These are phyloP conservation scores for Aethionema arabicum DNA, from an alignment of 345 rosid genomes.

Conservation along the genomic window DNA sequence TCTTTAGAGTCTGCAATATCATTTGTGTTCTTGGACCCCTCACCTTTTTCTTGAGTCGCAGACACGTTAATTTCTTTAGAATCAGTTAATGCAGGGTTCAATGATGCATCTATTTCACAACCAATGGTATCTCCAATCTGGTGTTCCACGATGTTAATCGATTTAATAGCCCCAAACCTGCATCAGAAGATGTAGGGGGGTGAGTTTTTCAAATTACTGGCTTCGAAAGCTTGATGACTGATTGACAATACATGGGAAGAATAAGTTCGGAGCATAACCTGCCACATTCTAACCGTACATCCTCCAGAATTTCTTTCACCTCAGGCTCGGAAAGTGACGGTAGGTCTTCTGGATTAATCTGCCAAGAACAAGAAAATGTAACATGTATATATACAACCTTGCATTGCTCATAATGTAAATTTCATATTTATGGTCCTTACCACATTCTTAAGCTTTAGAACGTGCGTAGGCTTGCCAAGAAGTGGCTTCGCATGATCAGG, in stretches of 20 bases:
- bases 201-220: constrained; percentile 25
- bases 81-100: constrained; percentile 21
- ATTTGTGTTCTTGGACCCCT: constrained; percentile 25
- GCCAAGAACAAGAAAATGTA: constrained; percentile 25
- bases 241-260: constrained; percentile 28
- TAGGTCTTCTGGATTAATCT: constrained; percentile 62
- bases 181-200: constrained; percentile 33
- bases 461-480: constrained; percentile 67
- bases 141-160: constrained; percentile 60
- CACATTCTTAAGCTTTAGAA: constrained; percentile 83
- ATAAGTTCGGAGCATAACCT: constrained; percentile 49
- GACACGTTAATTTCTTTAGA: constrained; percentile 29
- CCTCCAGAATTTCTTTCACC: constrained; percentile 78
- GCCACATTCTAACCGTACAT: constrained; percentile 78
- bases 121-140: constrained; percentile 23
- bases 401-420: not conserved
- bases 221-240: constrained; percentile 11
- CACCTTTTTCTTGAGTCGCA: constrained; percentile 21
- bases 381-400: not conserved
- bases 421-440: constrained; percentile 42
- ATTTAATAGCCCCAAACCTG: constrained; percentile 90
- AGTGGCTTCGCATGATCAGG: constrained; percentile 81
- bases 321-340: constrained; percentile 52
- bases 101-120: constrained; percentile 30
- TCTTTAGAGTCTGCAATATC: constrained; percentile 28